phyloP scores from a whole-genome alignment of 805 yeast genomes.

The Saccharomycopsis oosterbeekiorum region DNA sequence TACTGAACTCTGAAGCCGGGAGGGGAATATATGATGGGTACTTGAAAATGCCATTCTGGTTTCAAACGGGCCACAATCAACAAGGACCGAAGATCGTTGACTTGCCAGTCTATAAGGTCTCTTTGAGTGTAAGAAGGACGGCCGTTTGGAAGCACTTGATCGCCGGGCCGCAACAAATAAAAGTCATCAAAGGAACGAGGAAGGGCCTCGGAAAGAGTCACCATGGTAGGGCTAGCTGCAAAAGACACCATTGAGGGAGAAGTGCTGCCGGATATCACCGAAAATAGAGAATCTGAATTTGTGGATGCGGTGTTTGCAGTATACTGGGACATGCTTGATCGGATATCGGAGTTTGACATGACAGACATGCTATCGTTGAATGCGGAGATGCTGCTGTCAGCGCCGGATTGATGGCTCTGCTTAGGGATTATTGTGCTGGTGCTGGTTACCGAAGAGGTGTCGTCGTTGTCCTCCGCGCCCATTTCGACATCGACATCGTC shows the following conservation, averaged over 20 bases:
- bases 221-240: slow-evolving; percentile 8
- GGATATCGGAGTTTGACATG: background rate
- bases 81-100: slow-evolving; percentile 59
- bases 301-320: too few relatives aligned
- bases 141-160: slow-evolving; percentile 38
- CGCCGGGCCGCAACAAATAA: slow-evolving; percentile 47
- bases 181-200: slow-evolving; percentile 44
- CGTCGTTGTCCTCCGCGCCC: slow-evolving; percentile 11
- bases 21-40: slow-evolving; percentile 35
- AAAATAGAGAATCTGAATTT: slow-evolving; percentile 10
- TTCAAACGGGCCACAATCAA: slow-evolving; percentile 40
- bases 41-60: slow-evolving; percentile 46
- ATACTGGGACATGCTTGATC: background rate
- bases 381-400: background rate
- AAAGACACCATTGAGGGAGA: background rate
- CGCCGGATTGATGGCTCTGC: background rate
- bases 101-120: slow-evolving; percentile 57
- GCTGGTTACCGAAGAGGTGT: background rate
- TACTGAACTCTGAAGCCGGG: slow-evolving; percentile 36
- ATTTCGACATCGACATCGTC: slow-evolving; percentile 19
- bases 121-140: slow-evolving; percentile 56
- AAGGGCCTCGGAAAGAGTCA: slow-evolving; percentile 39
- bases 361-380: too few relatives aligned
- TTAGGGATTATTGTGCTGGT: background rate
- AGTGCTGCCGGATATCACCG: slow-evolving; percentile 10